phyloP scores from a whole-genome alignment of 768 basidiomycete species.

The Arthromyces matolae region DNA sequence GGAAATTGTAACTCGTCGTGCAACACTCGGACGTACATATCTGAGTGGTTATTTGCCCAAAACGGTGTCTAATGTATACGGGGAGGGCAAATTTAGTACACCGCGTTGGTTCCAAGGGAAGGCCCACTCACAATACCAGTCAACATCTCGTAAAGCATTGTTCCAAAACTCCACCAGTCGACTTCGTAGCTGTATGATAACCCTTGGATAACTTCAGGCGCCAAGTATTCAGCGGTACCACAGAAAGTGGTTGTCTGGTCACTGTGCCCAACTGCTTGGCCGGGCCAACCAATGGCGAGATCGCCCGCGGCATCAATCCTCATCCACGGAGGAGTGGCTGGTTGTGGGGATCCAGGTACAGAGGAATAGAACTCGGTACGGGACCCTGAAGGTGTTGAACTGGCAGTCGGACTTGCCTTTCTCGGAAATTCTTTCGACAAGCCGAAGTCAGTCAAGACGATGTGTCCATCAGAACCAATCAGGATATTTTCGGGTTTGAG shows the following conservation, averaged over 20 bases:
- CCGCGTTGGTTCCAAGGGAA: constrained; percentile 8
- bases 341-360: constrained; percentile 40
- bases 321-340: constrained; percentile 75
- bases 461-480: constrained; percentile 91
- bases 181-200: constrained; percentile 89
- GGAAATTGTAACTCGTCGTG: constrained; percentile 90
- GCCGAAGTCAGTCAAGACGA: constrained; percentile 96
- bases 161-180: constrained; percentile 98
- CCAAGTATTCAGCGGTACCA: constrained; percentile 94
- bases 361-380: constrained; percentile 54
- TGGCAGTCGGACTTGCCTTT: constrained; percentile 40
- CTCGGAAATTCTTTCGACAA: constrained; percentile 88
- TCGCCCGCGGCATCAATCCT: constrained; percentile 56
- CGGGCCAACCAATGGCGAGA: constrained; percentile 54
- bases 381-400: constrained; percentile 54
- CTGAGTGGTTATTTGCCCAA: constrained; percentile 89
- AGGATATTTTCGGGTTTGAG: constrained; percentile 97
- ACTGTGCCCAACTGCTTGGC: constrained; percentile 40
- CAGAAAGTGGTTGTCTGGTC: constrained; percentile 87
- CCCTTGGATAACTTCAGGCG: constrained; percentile 95
- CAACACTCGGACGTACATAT: constrained; percentile 91
- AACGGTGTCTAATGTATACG: constrained; percentile 68
- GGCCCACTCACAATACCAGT: constrained; percentile 78
- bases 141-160: constrained; percentile 97
- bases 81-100: constrained; percentile 9